Conservation (phyloP, 2,329 filamentous ascomycete genomes). For the Paecilomyces dactylethromorphus region DNA sequence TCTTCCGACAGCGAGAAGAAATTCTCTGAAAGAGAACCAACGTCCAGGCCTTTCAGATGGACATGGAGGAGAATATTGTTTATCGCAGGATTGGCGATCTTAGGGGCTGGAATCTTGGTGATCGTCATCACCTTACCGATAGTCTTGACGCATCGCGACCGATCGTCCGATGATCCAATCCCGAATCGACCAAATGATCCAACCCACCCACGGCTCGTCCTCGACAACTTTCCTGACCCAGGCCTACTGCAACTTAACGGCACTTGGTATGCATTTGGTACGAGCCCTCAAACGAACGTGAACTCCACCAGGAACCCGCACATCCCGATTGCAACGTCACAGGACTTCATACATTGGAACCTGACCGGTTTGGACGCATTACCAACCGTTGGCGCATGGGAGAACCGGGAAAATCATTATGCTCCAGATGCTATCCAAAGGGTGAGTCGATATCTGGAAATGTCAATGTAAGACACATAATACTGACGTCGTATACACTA, state of each 20-base stretch:
- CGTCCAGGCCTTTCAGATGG: slow-evolving; percentile 1
- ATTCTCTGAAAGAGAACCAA: slow-evolving; percentile 1
- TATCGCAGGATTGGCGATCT: slow-evolving; percentile 4
- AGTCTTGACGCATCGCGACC: slow-evolving; percentile 2
- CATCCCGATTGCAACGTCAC: slow-evolving; percentile 48
- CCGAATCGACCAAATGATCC: background rate
- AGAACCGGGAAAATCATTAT: slow-evolving; percentile 48
- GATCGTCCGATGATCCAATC: background rate
- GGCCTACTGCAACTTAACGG: slow-evolving; percentile 22
- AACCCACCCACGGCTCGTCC: slow-evolving; percentile 10
- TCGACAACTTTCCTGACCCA: slow-evolving; percentile 25
- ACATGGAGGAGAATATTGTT: slow-evolving; percentile 8
- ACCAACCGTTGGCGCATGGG: slow-evolving; percentile 46
- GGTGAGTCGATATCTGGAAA: slow-evolving; percentile 14
- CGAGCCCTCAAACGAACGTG: slow-evolving; percentile 13
- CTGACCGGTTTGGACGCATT: slow-evolving; percentile 45
- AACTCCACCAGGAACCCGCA: slow-evolving; percentile 21
- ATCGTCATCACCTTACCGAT: slow-evolving; percentile 16
- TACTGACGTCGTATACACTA: slow-evolving; percentile 3
- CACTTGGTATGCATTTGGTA: slow-evolving; percentile 29
- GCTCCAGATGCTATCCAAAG: slow-evolving; percentile 53
- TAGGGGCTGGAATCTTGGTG: slow-evolving; percentile 10
- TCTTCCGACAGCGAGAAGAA: background rate
- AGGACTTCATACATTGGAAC: slow-evolving; percentile 43
- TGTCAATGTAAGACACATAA: background rate